A percentile compares a stretch with the other conserved stretches of the same genome.
phyloP scores from a whole-genome alignment of 2,329 filamentous ascomycete species.

The Fusarium scirpi region DNA sequence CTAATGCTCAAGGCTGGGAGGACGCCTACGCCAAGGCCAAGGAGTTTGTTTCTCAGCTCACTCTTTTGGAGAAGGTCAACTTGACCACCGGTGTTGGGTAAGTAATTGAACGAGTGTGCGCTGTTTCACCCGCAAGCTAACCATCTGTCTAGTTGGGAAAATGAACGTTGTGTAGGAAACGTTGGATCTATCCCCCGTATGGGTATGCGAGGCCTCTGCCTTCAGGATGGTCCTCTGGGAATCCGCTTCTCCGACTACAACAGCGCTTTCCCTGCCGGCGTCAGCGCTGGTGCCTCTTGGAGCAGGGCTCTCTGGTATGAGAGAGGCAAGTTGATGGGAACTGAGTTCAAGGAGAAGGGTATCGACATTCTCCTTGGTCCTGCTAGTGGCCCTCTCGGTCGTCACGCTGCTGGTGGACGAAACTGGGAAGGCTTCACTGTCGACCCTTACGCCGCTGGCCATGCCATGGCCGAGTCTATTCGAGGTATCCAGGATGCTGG shows the following conservation, averaged over 20 bases:
- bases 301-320: slow-evolving; percentile 74
- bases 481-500: slow-evolving; percentile 85
- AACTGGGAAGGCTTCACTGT: slow-evolving; percentile 78
- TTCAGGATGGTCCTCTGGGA: slow-evolving; percentile 88
- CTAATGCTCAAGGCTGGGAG: slow-evolving; percentile 77
- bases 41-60: slow-evolving; percentile 84
- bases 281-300: slow-evolving; percentile 87
- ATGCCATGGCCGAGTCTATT: slow-evolving; percentile 78
- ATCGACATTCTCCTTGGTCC: slow-evolving; percentile 76
- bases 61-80: slow-evolving; percentile 91
- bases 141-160: slow-evolving; percentile 52
- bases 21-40: slow-evolving; percentile 81
- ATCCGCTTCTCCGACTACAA: slow-evolving; percentile 82
- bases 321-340: slow-evolving; percentile 61
- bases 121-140: background rate
- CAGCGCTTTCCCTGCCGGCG: slow-evolving; percentile 82
- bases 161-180: slow-evolving; percentile 83
- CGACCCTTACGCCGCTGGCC: slow-evolving; percentile 80
- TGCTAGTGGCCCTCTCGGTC: slow-evolving; percentile 61
- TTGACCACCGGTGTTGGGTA: slow-evolving; percentile 90
- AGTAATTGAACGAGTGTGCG: slow-evolving; percentile 47
- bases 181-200: slow-evolving; percentile 76
- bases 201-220: slow-evolving; percentile 79
- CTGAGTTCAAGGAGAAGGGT: slow-evolving; percentile 80
- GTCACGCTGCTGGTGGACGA: slow-evolving; percentile 60